Evolutionary conservation across 1,139 yeast genomes (phyloP).

Genomic region (Yamadazyma triangularis): DNA sequence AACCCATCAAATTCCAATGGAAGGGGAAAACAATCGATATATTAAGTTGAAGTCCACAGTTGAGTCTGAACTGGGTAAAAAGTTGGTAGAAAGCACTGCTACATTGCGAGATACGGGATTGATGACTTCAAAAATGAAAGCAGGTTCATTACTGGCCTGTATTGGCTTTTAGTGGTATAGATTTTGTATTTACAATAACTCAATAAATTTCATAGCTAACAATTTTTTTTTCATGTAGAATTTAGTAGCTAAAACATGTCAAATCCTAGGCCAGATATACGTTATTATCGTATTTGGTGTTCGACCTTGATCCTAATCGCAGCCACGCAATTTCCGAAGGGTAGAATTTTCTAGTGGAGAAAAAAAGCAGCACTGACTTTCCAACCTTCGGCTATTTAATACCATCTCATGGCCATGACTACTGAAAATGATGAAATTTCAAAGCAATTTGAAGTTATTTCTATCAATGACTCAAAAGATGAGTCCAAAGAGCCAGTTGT

Average conservation of each 20-base stretch:
- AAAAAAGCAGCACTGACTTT: too few relatives aligned
- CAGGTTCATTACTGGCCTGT: too few relatives aligned
- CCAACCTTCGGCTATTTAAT: not conserved
- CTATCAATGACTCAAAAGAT: conserved; percentile 27
- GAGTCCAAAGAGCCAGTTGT: conserved; percentile 26
- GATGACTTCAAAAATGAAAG: not conserved
- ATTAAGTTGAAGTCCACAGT: conserved; percentile 28
- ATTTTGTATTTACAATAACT: too few relatives aligned
- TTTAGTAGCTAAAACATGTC: too few relatives aligned
- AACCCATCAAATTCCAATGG: conserved; percentile 32
- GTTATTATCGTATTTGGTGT: too few relatives aligned
- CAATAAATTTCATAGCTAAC: too few relatives aligned
- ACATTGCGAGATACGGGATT: conserved; percentile 37
- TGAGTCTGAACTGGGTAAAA: conserved; percentile 31
- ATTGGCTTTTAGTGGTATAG: too few relatives aligned
- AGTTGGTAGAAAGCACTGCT: conserved; percentile 36
- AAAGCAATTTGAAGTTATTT: conserved; percentile 22
- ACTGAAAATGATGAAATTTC: conserved; percentile 4
- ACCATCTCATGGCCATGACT: not conserved
- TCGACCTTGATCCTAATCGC: too few relatives aligned
- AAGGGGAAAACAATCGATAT: conserved; percentile 21
- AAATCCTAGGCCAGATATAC: too few relatives aligned
- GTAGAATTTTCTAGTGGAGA: too few relatives aligned
- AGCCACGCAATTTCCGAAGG: too few relatives aligned
- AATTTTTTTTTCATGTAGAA: too few relatives aligned